Base-by-base conservation (phyloP, 192 early-diverging fungal genomes). In the Podila minutissima region DNA sequence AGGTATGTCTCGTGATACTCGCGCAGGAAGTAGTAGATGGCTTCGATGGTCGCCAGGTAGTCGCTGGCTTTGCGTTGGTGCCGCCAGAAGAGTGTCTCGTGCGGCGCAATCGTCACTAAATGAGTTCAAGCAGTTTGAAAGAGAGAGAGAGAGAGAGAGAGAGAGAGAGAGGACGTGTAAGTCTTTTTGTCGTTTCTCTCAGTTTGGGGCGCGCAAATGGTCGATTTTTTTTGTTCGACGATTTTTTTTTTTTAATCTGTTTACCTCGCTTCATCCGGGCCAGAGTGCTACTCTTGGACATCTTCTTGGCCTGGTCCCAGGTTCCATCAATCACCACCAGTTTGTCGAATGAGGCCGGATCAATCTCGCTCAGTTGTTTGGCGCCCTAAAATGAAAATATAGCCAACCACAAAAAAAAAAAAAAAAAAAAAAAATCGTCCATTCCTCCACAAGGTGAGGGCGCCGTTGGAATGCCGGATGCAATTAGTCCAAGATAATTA, bases 261-360 rank as follows among this genome's bases (percentile, higher is more conserved):
- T n/a, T 74, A 74, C 72, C 72, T 70, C 75, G 57, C 19, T 68
- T 78, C 75, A 78, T 78, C 20, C 69, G 64, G 15, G 62, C 49
- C 1, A 78, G 29, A 4, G 75, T 64, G 13, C 75, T 72, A 41
- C 75, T 78, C 48, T 68, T 84, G 13, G 74, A 59, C 84, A 91
- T 93, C 29, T 71, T 83, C 59, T 83, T 90, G 8, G 95, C 95
- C 64, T 99, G 96, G 22, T 86, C 84, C 97, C 97, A 99, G 17
- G 96, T 99, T n/a, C 97, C 97, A 75, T 99, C 96, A 57, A 99
- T 90, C 11, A 99, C 96, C 62, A 97, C 81, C 7, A 96, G 69
- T 55, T 85, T 86, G 71, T 95, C 93, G 73, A 96, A 94, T 1
- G 87, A 83, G 3, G 62, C 72, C 17, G 85, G 84, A 41, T 93